A percentile compares a stretch with the other conserved stretches of the same genome.
These are phyloP conservation scores for Astrephomene gubernaculifera DNA, from an alignment of 139 green algal genomes.

Conservation along the genomic window DNA sequence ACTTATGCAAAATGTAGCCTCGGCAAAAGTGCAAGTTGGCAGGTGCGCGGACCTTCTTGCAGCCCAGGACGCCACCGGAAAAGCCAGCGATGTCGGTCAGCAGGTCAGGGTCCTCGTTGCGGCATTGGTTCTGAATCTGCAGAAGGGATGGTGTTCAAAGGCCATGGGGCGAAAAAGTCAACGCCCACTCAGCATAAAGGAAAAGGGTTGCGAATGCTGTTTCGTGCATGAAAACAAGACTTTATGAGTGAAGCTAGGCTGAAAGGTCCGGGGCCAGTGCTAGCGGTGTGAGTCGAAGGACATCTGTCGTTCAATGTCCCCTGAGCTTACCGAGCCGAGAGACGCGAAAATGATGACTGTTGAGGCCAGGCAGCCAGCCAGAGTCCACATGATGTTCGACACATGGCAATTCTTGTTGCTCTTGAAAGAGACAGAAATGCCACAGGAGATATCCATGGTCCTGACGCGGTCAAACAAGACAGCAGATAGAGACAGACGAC, in stretches of 20 bases:
- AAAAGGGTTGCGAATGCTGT: too few species aligned
- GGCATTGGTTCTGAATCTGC: constrained; percentile 33
- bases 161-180: not conserved
- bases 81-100: not conserved
- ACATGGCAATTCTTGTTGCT: not conserved
- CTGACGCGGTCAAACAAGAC: too few species aligned
- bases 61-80: not conserved
- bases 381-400: constrained; percentile 5
- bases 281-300: too few species aligned
- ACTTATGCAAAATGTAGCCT: too few species aligned
- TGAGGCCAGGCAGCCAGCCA: not conserved
- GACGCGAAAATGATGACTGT: not conserved
- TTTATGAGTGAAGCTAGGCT: too few species aligned
- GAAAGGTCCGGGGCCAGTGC: too few species aligned
- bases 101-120: not conserved
- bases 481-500: too few species aligned
- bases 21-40: too few species aligned
- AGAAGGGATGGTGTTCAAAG: too few species aligned
- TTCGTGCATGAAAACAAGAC: too few species aligned
- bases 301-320: too few species aligned
- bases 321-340: constrained; percentile 7
- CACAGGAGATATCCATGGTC: constrained; percentile 4
- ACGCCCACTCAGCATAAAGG: too few species aligned
- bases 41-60: constrained; percentile 37
- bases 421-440: constrained; percentile 2